Evolutionary conservation across 2,329 filamentous ascomycete species (phyloP).

Genomic region (Ceratocystis colombiana): DNA sequence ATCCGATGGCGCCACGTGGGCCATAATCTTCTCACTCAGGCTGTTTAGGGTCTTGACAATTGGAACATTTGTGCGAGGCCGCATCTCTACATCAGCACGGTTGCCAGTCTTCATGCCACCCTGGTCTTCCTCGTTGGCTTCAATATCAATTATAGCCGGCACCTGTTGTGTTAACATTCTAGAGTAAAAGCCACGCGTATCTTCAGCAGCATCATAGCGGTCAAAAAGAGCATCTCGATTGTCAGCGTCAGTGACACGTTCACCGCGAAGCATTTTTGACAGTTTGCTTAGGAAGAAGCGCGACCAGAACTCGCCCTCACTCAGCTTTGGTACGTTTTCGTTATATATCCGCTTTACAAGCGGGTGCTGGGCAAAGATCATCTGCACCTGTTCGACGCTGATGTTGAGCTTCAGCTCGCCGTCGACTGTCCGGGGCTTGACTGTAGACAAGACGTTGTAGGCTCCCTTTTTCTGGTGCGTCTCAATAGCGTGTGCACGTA

Average conservation of each 20-base stretch:
- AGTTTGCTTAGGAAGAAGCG: conserved; percentile 86
- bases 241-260: conserved; percentile 71
- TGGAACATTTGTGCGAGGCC: conserved; percentile 68
- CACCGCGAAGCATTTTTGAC: conserved; percentile 83
- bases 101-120: conserved; percentile 75
- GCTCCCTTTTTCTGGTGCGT: conserved; percentile 74
- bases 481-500: conserved; percentile 86
- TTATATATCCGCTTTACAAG: conserved; percentile 85
- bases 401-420: conserved; percentile 71
- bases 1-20: conserved; percentile 72
- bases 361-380: conserved; percentile 89
- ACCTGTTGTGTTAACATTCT: conserved; percentile 55
- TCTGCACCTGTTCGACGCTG: conserved; percentile 80
- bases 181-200: conserved; percentile 44
- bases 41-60: conserved; percentile 84
- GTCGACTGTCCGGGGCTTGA: conserved; percentile 70
- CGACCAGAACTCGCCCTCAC: conserved; percentile 78
- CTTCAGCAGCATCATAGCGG: conserved; percentile 68
- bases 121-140: conserved; percentile 90
- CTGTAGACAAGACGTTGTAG: conserved; percentile 85
- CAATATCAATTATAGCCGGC: conserved; percentile 81
- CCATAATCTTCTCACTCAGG: conserved; percentile 87
- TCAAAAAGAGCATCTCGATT: conserved; percentile 70
- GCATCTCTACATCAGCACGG: conserved; percentile 80
- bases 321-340: conserved; percentile 75